phyloP scores from a whole-genome alignment of 768 basidiomycete species.

The Filobasidium floriforme region DNA sequence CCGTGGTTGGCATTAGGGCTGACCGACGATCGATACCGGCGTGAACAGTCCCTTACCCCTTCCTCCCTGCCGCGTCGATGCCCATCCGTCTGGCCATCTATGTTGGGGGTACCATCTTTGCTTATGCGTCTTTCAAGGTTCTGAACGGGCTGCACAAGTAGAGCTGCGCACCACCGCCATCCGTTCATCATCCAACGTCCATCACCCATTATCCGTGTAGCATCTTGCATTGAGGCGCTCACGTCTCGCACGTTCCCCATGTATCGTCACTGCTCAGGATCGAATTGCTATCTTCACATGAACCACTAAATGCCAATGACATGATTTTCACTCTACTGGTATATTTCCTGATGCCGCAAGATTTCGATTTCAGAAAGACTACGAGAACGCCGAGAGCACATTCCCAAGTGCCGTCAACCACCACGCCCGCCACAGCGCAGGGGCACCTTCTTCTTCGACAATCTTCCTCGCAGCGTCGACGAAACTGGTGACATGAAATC shows the following conservation, averaged over 20 bases:
- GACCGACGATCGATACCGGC: not conserved
- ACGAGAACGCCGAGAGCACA: conserved; percentile 16
- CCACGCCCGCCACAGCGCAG: conserved; percentile 41
- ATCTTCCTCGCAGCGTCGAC: conserved; percentile 42
- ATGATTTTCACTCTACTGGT: too few species aligned
- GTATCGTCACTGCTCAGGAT: too few species aligned
- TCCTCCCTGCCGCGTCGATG: conserved; percentile 51
- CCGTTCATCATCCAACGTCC: too few species aligned
- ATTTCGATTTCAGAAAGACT: not conserved
- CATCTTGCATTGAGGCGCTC: too few species aligned
- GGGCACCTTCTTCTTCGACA: conserved; percentile 40
- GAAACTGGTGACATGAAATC: conserved; percentile 4
- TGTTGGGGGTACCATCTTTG: conserved; percentile 51
- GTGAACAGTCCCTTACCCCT: conserved; percentile 68
- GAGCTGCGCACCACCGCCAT: not conserved
- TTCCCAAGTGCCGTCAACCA: conserved; percentile 43
- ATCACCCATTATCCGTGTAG: too few species aligned
- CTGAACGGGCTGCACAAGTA: conserved; percentile 56
- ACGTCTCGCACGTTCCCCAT: too few species aligned
- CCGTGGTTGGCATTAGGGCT: not conserved
- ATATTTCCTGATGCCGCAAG: too few species aligned
- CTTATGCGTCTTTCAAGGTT: conserved; percentile 53
- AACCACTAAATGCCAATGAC: too few species aligned
- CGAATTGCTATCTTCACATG: too few species aligned
- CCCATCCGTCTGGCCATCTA: conserved; percentile 58